A percentile compares a stretch with the other conserved stretches of the same genome.
These are phyloP conservation scores for Bipolaris zeicola DNA, from an alignment of 2,329 filamentous ascomycete genomes.

Conservation along the genomic window DNA sequence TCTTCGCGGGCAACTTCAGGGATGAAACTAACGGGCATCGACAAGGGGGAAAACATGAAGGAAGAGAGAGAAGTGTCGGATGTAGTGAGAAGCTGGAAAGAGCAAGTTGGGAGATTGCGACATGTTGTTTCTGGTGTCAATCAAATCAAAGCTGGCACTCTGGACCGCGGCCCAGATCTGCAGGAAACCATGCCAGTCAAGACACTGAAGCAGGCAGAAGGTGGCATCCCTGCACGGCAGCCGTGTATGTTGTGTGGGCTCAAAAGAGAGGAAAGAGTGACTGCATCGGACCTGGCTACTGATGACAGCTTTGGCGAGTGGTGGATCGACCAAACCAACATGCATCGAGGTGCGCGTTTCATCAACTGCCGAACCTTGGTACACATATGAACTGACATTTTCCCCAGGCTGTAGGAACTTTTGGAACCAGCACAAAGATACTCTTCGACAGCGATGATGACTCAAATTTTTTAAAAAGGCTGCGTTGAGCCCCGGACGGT, in stretches of 20 bases:
- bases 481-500: background rate
- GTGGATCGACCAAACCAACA: constrained; percentile 75
- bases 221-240: constrained; percentile 74
- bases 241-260: constrained; percentile 85
- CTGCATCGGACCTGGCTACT: constrained; percentile 74
- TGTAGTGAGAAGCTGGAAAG: constrained; percentile 74
- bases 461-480: background rate
- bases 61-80: constrained; percentile 87
- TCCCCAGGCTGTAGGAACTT: constrained; percentile 74
- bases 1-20: constrained; percentile 70
- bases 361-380: background rate
- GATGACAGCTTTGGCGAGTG: constrained; percentile 95
- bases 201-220: constrained; percentile 64
- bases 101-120: constrained; percentile 74
- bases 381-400: constrained; percentile 36
- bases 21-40: constrained; percentile 89
- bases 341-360: constrained; percentile 65
- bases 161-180: constrained; percentile 69
- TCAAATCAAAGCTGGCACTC: constrained; percentile 49
- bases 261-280: constrained; percentile 82
- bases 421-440: constrained; percentile 77
- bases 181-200: constrained; percentile 70
- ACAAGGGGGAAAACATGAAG: constrained; percentile 78
- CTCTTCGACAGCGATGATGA: constrained; percentile 68
- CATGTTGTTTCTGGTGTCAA: constrained; percentile 73